Base-by-base conservation (phyloP, 352 stramenopile genomes). In the Phytophthora constricta region DNA sequence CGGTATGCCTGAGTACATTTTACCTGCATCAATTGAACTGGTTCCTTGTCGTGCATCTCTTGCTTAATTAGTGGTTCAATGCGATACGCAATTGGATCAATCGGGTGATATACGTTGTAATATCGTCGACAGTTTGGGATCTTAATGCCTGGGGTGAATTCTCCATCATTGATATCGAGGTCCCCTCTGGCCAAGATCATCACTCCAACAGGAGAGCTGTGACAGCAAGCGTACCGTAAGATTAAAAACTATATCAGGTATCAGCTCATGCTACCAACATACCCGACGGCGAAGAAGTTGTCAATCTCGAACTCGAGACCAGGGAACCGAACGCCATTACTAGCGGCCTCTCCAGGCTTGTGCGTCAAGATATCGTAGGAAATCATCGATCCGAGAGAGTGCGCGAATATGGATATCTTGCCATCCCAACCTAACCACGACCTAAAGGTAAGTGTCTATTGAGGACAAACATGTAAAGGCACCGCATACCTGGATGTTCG, bases 81-180 rank as follows among this genome's bases (percentile, higher is more conserved):
- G 20, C 92, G 86, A 56, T 97, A 98, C 16, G 91, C 91, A 56
- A 98, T 93, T 3, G 92, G 91, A 58, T 98, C 92, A 42, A 97
- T 97, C 14, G 90, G 89, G 68, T 98, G 92, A 58, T 96, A 97
- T 31, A 98, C 85, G 71, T 97, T 97, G 52, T 92, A 97, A 64
- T 97, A 95, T 17, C 90, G 86, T 27, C 79, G 76, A 43, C 87
- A 95, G 19, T 79, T 82, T 3, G 88, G 88, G 58, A 91, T 91
- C 47, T 90, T 87, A 57, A 96, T 94, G 20, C 86, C 87, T 51
- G 84, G 74, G 4, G 70, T 91, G 47, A 96, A 96, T 23, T 85
- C 72, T 13, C 88, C 87, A 22, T 95, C 81, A 1, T 84, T 54
- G 13, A 96, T 80, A 46, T 92, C 77, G 22, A 97, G 71, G 26